A percentile compares a stretch with the other conserved stretches of the same genome.
Evolutionary conservation across 2,329 filamentous ascomycete genomes (phyloP).

Genomic region (Pseudocercospora musae): DNA sequence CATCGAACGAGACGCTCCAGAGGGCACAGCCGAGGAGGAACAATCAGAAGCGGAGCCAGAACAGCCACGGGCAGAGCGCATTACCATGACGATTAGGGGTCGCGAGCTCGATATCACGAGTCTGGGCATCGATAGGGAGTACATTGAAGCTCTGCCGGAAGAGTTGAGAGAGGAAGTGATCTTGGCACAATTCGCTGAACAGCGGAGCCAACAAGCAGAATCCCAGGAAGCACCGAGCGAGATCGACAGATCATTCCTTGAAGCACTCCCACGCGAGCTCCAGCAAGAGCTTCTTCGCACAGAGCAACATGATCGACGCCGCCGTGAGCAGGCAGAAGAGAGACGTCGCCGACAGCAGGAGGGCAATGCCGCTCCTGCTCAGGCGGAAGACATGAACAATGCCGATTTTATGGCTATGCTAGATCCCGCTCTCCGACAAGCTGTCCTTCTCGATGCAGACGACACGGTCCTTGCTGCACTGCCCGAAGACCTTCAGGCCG

Average conservation of each 20-base stretch:
- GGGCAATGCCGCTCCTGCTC: slow-evolving; percentile 47
- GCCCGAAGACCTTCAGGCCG: slow-evolving; percentile 79
- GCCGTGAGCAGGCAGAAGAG: slow-evolving; percentile 78
- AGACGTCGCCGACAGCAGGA: slow-evolving; percentile 59
- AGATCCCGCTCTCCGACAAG: slow-evolving; percentile 76
- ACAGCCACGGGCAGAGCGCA: slow-evolving; percentile 50
- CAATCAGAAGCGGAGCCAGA: slow-evolving; percentile 44
- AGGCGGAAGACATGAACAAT: slow-evolving; percentile 78
- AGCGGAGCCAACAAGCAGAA: slow-evolving; percentile 71
- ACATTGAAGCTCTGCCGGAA: slow-evolving; percentile 94
- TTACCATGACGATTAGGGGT: slow-evolving; percentile 80
- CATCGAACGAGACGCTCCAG: slow-evolving; percentile 53
- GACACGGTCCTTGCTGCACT: slow-evolving; percentile 81
- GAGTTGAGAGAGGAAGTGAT: slow-evolving; percentile 96
- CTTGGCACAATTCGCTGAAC: slow-evolving; percentile 79
- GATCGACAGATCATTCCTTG: slow-evolving; percentile 89
- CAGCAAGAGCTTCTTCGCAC: slow-evolving; percentile 87
- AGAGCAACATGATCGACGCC: slow-evolving; percentile 82
- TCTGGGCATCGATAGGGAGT: slow-evolving; percentile 89
- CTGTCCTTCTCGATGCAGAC: slow-evolving; percentile 87
- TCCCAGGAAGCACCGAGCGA: slow-evolving; percentile 73
- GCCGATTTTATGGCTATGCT: slow-evolving; percentile 90
- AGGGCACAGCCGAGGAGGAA: slow-evolving; percentile 43
- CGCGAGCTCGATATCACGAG: slow-evolving; percentile 90
- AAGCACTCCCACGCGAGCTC: slow-evolving; percentile 86